Evolutionary conservation across 805 yeast genomes (phyloP), one percentile per base, ranked within the genome.

Genomic region (Metschnikowia corniflorae): DNA sequence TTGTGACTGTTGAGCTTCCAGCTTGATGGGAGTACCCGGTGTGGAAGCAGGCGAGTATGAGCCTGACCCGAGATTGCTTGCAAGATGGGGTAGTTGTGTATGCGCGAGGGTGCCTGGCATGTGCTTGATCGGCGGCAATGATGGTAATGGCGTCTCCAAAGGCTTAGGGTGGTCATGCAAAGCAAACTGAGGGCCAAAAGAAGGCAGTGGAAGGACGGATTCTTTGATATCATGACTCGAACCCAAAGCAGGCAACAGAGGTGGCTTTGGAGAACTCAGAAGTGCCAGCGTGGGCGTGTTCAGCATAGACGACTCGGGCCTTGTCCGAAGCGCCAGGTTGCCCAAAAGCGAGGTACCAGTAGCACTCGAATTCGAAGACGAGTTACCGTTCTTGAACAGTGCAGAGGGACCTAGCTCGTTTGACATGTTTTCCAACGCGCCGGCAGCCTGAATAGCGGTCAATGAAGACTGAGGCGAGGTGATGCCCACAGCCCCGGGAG

Each of bases 161-260:
- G 33, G 18, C 14, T 45, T 39, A 6, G 16, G 35, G 32, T 40
- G 35, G 9, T 29, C 36, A 10, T 29, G 33, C 18, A 58, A 51
- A 35, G 53, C 62, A 38, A 50, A 64, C 40, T 68, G 74, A 4
- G 77, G 71, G 1, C 74, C 75, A 43, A 72, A 70, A 3, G 71
- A 61, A 2, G 77, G 75, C 2, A 74, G 65, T 2, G 68, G 56
- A 14, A 50, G 46, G 18, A 51, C 42, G n/a, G 44, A 44, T 12
- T 39, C 35, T 19, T 27, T 35, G 15, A 33, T 15, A 7, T 31
- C 43, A 9, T 32, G 29, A 10, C 29, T 28, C 5, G 36, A 8
- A 16, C 61, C 62, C 25, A 62, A 50, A 1, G 66, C 54, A 10
- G 68, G 68, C 37, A 63, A 51, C 42, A 54, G 61, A 7, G 65